These are phyloP conservation scores for Mycena amicta DNA, from an alignment of 768 basidiomycete species.

Conservation along the genomic window DNA sequence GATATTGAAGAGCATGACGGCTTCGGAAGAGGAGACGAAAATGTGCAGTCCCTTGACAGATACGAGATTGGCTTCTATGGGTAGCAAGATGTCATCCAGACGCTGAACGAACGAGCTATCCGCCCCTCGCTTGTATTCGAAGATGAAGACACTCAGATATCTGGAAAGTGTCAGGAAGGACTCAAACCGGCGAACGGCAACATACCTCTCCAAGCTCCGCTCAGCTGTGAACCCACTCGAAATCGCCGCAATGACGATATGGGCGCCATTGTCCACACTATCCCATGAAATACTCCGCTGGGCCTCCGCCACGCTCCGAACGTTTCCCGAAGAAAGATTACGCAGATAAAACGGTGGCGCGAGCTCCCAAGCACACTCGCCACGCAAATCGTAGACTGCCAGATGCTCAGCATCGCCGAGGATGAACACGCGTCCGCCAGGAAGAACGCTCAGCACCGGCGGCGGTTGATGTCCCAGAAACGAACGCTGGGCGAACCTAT, in stretches of 20 bases:
- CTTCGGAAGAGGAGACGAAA: not conserved
- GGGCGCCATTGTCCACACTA: constrained; percentile 15
- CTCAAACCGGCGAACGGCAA: not conserved
- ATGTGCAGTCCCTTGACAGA: not conserved
- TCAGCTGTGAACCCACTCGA: not conserved
- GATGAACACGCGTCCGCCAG: constrained; percentile 17
- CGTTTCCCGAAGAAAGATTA: not conserved
- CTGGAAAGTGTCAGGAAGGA: not conserved
- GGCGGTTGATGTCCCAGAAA: constrained; percentile 14
- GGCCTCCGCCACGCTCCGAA: not conserved
- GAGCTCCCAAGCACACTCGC: constrained; percentile 6
- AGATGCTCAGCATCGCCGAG: constrained; percentile 14
- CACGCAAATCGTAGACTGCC: constrained; percentile 14
- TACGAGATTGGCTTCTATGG: not conserved
- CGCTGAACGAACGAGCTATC: not conserved
- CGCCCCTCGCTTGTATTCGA: not conserved
- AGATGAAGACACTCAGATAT: not conserved
- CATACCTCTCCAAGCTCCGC: not conserved
- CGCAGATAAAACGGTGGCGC: not conserved
- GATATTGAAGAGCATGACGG: not conserved
- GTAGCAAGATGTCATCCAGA: not conserved
- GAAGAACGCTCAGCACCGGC: constrained; percentile 15
- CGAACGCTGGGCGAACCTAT: constrained; percentile 1
- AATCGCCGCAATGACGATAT: constrained; percentile 6
- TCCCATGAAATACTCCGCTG: constrained; percentile 11